Evolutionary conservation across 139 green algal species (phyloP), one percentile per base, ranked within the genome.

Genomic region (Closterium sp.): DNA sequence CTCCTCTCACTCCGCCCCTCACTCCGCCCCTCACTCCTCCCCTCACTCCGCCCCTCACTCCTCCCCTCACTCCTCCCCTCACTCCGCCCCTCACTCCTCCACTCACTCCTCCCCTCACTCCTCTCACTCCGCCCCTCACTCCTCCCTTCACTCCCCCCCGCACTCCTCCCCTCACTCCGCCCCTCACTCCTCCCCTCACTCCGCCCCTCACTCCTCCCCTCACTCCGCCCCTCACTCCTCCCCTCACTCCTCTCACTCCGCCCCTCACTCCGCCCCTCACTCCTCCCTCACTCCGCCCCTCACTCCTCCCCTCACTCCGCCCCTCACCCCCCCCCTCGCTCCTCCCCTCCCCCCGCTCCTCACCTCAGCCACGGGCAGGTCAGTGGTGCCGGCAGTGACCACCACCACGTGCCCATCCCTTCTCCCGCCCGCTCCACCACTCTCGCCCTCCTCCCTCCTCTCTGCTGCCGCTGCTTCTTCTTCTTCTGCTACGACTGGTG

Each of bases 341-440:
- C 4, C 36, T 12, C 6, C 4, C 36, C 6, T 55, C 36, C 36
- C 36, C 36, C 4, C 36, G 36, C 83, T 12, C 36, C 36, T 55
- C 84, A 92, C 89, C 89, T 92, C 90, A 6, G 90, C 90, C 25
- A 93, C 90, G 33, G 90, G n/a, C 25, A 88, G 76, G 87, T 97
- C 94, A 0, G 96, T 96, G 4, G 96, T 97, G 34, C 96, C 97
- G 0, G 94, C 96, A n/a, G 92, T 95, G 21, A 98, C 89, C 0
- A 98, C 86, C 19, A 94, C 96, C 69, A 98, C 93, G 6, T 93
- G 36, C n/a, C 28, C n/a, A n/a, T n/a, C n/a, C n/a, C n/a, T n/a
- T n/a, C 84, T 88, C 16, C 36, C 84, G 10, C 16, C 84, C n/a
- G 25, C 85, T 89, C 85, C 19, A 7, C 28, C n/a, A 3, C n/a